Evolutionary conservation across 257 asterid genomes (phyloP).

Genomic region (Linaria vulgaris): DNA sequence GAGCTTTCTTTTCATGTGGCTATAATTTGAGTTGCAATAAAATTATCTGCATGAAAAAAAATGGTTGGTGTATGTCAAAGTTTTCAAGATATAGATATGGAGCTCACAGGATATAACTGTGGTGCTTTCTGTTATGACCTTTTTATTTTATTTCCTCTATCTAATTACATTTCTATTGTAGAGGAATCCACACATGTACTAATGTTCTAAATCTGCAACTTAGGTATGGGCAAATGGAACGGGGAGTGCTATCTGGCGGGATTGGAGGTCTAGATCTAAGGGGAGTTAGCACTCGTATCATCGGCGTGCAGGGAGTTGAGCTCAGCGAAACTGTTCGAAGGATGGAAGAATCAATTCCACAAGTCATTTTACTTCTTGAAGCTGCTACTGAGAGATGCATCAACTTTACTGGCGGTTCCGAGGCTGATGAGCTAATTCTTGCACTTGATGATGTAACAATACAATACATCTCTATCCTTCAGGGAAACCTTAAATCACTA

Average conservation of each 20-base stretch:
- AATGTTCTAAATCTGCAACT: conserved; percentile 21
- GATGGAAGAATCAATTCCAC: conserved; percentile 97
- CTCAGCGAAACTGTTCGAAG: conserved; percentile 96
- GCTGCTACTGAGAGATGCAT: conserved; percentile 96
- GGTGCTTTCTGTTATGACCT: conserved; percentile 9
- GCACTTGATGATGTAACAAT: conserved; percentile 82
- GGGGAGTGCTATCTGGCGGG: conserved; percentile 72
- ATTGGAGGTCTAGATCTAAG: conserved; percentile 88
- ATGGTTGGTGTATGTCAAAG: conserved; percentile 17
- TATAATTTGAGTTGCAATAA: conserved; percentile 23
- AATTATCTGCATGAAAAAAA: conserved; percentile 15
- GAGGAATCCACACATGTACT: conserved; percentile 9
- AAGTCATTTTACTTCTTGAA: conserved; percentile 82
- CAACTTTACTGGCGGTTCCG: conserved; percentile 92
- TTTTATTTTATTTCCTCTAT: neutral
- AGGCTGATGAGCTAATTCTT: conserved; percentile 86
- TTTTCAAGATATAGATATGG: neutral
- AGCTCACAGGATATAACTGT: neutral
- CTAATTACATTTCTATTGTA: conserved; percentile 11
- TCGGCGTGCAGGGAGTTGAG: conserved; percentile 94
- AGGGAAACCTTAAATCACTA: conserved; percentile 82
- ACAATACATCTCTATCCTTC: conserved; percentile 84
- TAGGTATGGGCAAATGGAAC: conserved; percentile 98
- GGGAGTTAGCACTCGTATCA: conserved; percentile 86
- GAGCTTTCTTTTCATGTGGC: conserved; percentile 9